Percentiles rank a stretch among this genome's conserved stretches.
Conservation (phyloP, 202 grass and related monocot species). For the Musa balbisiana region DNA sequence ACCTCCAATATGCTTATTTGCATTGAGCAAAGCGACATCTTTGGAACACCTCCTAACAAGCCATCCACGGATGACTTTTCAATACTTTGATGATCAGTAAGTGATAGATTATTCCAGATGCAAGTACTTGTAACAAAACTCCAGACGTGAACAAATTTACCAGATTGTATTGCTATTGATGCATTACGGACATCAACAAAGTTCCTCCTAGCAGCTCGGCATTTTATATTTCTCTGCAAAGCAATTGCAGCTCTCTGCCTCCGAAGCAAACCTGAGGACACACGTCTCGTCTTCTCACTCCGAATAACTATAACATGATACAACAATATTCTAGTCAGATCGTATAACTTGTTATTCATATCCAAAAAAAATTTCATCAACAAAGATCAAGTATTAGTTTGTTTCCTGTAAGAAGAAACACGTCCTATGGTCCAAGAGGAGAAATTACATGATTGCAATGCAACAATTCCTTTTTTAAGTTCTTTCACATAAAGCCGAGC, state of each 20-base stretch:
- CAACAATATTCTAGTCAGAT: not conserved
- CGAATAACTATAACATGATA: constrained; percentile 54
- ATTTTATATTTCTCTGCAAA: constrained; percentile 70
- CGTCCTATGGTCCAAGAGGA: not conserved
- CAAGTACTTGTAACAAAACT: constrained; percentile 16
- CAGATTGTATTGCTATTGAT: constrained; percentile 70
- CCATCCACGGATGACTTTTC: constrained; percentile 61
- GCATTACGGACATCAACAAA: constrained; percentile 56
- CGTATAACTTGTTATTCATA: not conserved
- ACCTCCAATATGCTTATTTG: constrained; percentile 45
- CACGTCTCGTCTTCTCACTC: constrained; percentile 59
- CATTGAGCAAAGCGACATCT: constrained; percentile 53
- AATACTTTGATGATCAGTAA: constrained; percentile 18
- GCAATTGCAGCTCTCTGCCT: constrained; percentile 53
- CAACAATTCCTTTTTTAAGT: constrained; percentile 56
- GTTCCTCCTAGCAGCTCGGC: constrained; percentile 48
- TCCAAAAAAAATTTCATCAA: not conserved
- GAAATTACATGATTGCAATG: constrained; percentile 75
- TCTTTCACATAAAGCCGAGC: constrained; percentile 55
- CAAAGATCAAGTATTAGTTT: not conserved
- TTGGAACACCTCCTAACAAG: constrained; percentile 70
- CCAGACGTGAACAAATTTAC: constrained; percentile 34
- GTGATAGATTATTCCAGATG: constrained; percentile 9
- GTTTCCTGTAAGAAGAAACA: not conserved
- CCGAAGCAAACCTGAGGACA: constrained; percentile 42